Conservation (phyloP, 2,329 filamentous ascomycete genomes). For the Trichoderma sp. region DNA sequence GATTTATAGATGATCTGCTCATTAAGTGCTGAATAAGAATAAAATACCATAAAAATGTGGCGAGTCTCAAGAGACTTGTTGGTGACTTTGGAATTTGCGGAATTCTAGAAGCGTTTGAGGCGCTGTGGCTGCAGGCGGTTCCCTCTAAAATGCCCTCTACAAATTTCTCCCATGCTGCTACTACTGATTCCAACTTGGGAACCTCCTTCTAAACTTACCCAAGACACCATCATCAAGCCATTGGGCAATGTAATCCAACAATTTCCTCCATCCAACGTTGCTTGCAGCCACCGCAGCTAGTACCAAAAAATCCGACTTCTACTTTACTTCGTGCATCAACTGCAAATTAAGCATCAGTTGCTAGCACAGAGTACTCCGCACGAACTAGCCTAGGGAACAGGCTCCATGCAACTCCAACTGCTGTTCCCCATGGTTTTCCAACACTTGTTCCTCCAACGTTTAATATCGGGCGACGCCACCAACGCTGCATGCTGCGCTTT, state of each 20-base stretch:
- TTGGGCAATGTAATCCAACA: not conserved
- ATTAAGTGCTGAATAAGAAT: not conserved
- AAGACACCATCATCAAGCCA: not conserved
- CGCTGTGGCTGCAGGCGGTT: not conserved
- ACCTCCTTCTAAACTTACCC: not conserved
- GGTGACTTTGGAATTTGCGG: not conserved
- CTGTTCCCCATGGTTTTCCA: not conserved
- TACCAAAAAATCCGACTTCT: not conserved
- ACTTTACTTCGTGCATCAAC: not conserved
- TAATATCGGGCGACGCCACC: slow-evolving; percentile 15
- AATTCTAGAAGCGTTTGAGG: not conserved
- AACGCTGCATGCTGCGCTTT: slow-evolving; percentile 11
- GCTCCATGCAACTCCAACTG: not conserved
- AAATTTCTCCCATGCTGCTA: not conserved
- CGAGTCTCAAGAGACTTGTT: not conserved
- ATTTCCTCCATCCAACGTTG: not conserved
- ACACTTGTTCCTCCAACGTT: not conserved
- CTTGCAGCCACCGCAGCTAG: not conserved
- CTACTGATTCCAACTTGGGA: not conserved
- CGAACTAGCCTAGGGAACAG: not conserved
- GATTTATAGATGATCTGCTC: not conserved
- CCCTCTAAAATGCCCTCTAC: not conserved
- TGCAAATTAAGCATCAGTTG: not conserved
- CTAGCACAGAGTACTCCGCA: not conserved
- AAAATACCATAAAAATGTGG: not conserved